A percentile compares a stretch with the other conserved stretches of the same genome.
Evolutionary conservation across 495 filamentous ascomycete species (phyloP).

Genomic region (Penicillium robsamsonii): DNA sequence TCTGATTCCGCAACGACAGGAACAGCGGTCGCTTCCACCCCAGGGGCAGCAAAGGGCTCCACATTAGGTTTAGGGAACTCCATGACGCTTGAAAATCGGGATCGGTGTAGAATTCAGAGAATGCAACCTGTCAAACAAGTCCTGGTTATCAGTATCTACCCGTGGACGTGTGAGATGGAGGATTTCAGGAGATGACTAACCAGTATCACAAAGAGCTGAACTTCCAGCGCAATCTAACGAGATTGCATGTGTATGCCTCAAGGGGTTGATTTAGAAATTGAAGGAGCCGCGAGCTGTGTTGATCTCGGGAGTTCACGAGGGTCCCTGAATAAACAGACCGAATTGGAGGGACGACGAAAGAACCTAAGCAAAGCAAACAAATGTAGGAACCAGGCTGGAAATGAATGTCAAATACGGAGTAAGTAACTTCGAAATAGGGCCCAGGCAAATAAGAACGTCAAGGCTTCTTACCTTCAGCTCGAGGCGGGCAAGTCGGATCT

Average conservation of each 20-base stretch:
- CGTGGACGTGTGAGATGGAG: background rate
- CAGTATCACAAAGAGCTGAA: slow-evolving; percentile 13
- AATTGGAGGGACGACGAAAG: background rate
- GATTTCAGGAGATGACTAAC: slow-evolving; percentile 4
- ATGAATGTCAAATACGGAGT: background rate
- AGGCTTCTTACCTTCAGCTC: slow-evolving; percentile 23
- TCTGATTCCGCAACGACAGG: slow-evolving; percentile 31
- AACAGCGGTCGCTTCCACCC: slow-evolving; percentile 20
- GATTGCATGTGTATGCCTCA: slow-evolving; percentile 9
- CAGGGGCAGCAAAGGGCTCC: slow-evolving; percentile 25
- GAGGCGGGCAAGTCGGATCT: slow-evolving; percentile 31
- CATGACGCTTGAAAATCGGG: slow-evolving; percentile 18
- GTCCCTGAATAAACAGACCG: slow-evolving; percentile 11
- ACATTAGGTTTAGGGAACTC: slow-evolving; percentile 28
- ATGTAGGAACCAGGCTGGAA: slow-evolving; percentile 5
- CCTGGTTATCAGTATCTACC: slow-evolving; percentile 1
- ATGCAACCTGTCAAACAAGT: slow-evolving; percentile 15
- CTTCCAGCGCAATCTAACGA: slow-evolving; percentile 11
- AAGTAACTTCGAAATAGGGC: background rate
- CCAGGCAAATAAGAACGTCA: slow-evolving; percentile 6
- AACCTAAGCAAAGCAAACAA: background rate
- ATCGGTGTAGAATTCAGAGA: slow-evolving; percentile 3
- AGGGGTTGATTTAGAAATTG: slow-evolving; percentile 6
- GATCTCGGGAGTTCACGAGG: slow-evolving; percentile 6
- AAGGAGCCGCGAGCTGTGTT: slow-evolving; percentile 9